A percentile compares a stretch with the other conserved stretches of the same genome.
phyloP scores from a whole-genome alignment of 2,329 filamentous ascomycete species.

The Diaporthe vaccinii region DNA sequence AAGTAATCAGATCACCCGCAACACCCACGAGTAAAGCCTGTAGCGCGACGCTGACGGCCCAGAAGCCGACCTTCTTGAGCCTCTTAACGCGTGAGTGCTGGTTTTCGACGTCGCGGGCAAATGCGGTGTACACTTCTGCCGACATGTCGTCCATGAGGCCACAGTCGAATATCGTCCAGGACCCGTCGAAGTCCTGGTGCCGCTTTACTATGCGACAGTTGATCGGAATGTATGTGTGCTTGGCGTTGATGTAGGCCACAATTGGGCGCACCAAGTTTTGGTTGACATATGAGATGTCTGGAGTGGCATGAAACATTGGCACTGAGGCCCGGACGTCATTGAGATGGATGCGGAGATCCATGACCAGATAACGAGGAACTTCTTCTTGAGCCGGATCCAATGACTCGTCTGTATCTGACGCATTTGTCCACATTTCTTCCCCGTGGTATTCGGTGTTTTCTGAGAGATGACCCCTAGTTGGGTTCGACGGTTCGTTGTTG shows the following conservation, averaged over 20 bases:
- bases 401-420: conserved; percentile 20
- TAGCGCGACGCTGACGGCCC: conserved; percentile 92
- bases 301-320: conserved; percentile 82
- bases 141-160: conserved; percentile 94
- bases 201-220: conserved; percentile 94
- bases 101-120: conserved; percentile 90
- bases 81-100: conserved; percentile 87
- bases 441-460: conserved; percentile 22
- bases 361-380: conserved; percentile 85
- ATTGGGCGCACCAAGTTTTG: conserved; percentile 95
- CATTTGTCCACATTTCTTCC: conserved; percentile 39
- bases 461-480: conserved; percentile 36
- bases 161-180: conserved; percentile 94
- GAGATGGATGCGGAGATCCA: conserved; percentile 94
- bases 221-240: conserved; percentile 94
- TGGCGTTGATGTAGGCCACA: conserved; percentile 97
- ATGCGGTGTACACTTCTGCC: conserved; percentile 94
- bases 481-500: conserved; percentile 36
- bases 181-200: conserved; percentile 90
- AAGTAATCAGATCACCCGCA: conserved; percentile 79
- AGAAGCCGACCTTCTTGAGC: conserved; percentile 93
- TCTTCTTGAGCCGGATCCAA: conserved; percentile 55
- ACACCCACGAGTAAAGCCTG: conserved; percentile 96
- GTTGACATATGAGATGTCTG: conserved; percentile 94
- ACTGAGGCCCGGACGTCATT: conserved; percentile 95